A percentile compares a stretch with the other conserved stretches of the same genome.
These are phyloP conservation scores for Exophiala alcalophila DNA, from an alignment of 2,329 filamentous ascomycete genomes.

Conservation along the genomic window DNA sequence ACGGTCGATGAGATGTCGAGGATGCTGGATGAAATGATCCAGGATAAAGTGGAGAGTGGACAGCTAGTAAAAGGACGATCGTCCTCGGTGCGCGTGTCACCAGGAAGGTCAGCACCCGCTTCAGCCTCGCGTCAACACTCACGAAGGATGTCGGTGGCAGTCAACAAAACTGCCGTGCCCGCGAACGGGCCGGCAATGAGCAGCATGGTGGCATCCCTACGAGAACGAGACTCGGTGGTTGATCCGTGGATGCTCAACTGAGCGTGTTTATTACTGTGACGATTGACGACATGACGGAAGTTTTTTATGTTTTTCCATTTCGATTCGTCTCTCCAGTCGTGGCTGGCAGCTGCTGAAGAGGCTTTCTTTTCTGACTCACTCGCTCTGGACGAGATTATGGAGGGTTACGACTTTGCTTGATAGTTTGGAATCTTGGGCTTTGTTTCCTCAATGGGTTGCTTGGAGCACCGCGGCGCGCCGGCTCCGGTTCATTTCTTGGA, in stretches of 20 bases:
- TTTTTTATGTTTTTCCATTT: conserved; percentile 8
- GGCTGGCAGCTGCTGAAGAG: no score
- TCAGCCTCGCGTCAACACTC: conserved; percentile 36
- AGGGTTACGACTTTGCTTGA: no score
- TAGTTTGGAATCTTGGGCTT: no score
- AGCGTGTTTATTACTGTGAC: conserved; percentile 25
- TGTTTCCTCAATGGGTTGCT: no score
- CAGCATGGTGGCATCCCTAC: conserved; percentile 30
- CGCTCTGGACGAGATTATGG: no score
- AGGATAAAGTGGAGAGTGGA: conserved; percentile 76
- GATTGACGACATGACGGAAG: conserved; percentile 19
- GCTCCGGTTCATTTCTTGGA: no score
- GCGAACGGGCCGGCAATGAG: conserved; percentile 29
- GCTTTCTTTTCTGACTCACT: no score
- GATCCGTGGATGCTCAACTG: conserved; percentile 24
- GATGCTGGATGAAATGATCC: conserved; percentile 95
- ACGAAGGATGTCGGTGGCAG: conserved; percentile 24
- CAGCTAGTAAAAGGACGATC: conserved; percentile 64
- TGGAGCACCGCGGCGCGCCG: no score
- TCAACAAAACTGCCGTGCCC: conserved; percentile 1
- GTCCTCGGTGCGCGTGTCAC: conserved; percentile 61
- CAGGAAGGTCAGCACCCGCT: conserved; percentile 15
- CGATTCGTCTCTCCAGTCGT: no score
- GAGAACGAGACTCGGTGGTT: conserved; percentile 24
- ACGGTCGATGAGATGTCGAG: conserved; percentile 90